A percentile compares a stretch with the other conserved stretches of the same genome.
These are phyloP conservation scores for Annulohypoxylon stygium DNA, from an alignment of 495 filamentous ascomycete genomes.

Conservation along the genomic window DNA sequence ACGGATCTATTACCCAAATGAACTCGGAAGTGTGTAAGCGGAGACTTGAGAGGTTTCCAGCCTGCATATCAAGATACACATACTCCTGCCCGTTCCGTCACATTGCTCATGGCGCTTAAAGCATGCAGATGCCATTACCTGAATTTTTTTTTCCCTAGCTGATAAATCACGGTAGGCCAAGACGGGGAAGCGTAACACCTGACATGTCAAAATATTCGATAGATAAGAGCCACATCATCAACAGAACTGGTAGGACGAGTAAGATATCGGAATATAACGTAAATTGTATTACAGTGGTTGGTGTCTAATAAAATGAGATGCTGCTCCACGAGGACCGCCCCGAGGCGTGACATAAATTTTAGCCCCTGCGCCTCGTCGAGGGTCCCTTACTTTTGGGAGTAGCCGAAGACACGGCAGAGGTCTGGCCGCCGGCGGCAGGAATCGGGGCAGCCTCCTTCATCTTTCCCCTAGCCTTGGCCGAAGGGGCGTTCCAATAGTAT, in stretches of 20 bases:
- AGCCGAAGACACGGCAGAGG: slow-evolving; percentile 52
- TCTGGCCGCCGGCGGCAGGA: slow-evolving; percentile 30
- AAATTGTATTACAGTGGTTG: slow-evolving; percentile 39
- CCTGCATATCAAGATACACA: slow-evolving; percentile 28
- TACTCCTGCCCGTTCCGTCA: slow-evolving; percentile 19
- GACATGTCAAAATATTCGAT: slow-evolving; percentile 33
- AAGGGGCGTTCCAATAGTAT: slow-evolving; percentile 92
- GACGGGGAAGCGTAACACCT: slow-evolving; percentile 34
- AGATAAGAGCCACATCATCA: slow-evolving; percentile 36
- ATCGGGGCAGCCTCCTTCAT: slow-evolving; percentile 52
- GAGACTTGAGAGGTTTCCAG: slow-evolving; percentile 21
- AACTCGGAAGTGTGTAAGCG: slow-evolving; percentile 37
- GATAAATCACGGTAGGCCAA: slow-evolving; percentile 39
- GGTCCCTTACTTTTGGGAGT: slow-evolving; percentile 64
- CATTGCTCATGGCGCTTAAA: slow-evolving; percentile 14
- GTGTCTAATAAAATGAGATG: slow-evolving; percentile 28
- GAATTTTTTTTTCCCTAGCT: not conserved
- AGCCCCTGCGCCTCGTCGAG: slow-evolving; percentile 67
- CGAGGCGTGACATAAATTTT: slow-evolving; percentile 27
- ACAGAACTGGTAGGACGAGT: slow-evolving; percentile 32
- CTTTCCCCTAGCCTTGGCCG: slow-evolving; percentile 66
- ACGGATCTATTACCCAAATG: slow-evolving; percentile 44
- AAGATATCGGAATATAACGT: slow-evolving; percentile 21
- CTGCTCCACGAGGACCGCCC: slow-evolving; percentile 21
- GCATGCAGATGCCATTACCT: slow-evolving; percentile 23